Percentiles rank a stretch among this genome's conserved stretches.
Evolutionary conservation across 441 rosid genomes (phyloP).

Genomic region (Corymbia citriodora): DNA sequence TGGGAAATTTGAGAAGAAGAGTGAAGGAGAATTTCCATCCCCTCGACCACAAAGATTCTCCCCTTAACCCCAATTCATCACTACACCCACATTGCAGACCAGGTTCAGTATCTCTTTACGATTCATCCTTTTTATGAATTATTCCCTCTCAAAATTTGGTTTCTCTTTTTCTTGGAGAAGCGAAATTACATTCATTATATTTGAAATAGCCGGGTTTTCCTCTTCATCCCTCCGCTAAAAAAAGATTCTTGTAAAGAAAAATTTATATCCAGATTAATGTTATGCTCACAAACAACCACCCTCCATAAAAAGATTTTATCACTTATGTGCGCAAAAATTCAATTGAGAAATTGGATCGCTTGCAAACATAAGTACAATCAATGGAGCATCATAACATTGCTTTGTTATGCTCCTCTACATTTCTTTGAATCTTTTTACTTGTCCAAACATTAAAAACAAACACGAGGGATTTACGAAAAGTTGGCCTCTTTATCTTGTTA

Average conservation of each 20-base stretch:
- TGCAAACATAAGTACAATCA: neutral
- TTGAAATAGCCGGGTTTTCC: neutral
- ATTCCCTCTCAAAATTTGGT: neutral
- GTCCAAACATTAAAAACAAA: neutral
- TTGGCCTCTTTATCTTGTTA: neutral
- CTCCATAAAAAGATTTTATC: neutral
- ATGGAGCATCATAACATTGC: neutral
- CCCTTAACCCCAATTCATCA: neutral
- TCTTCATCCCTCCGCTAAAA: neutral
- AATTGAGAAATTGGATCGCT: neutral
- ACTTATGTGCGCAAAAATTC: neutral
- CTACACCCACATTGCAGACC: neutral
- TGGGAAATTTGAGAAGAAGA: neutral
- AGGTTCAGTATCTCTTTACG: neutral
- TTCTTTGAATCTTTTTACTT: too few species aligned
- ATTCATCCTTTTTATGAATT: too few species aligned
- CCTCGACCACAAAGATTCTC: neutral
- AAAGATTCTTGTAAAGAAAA: neutral
- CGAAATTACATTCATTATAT: neutral
- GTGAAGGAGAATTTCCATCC: neutral
- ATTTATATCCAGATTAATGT: neutral
- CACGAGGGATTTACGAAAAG: neutral
- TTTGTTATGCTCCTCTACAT: neutral
- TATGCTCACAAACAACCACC: neutral
- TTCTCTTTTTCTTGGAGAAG: neutral